phyloP scores from a whole-genome alignment of 2,329 filamentous ascomycete genomes.

The Trichoderma harzianum region DNA sequence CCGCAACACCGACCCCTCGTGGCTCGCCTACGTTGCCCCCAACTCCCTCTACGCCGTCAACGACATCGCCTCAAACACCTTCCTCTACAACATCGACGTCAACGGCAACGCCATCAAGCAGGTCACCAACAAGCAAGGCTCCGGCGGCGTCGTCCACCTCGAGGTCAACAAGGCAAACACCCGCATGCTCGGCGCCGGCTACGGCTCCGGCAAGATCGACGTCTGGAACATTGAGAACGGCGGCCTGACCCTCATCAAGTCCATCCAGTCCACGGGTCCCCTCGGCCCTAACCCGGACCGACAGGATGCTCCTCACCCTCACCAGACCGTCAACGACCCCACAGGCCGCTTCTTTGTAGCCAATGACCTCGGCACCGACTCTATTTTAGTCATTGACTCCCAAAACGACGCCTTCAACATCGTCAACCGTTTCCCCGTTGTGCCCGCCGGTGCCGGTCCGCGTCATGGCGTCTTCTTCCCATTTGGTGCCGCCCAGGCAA shows the following conservation, averaged over 20 bases:
- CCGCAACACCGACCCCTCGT: constrained; percentile 40
- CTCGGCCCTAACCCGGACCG: constrained; percentile 29
- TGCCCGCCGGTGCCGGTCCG: constrained; percentile 43
- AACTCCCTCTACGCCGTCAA: constrained; percentile 45
- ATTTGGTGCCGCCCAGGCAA: constrained; percentile 31
- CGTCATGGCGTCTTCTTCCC: constrained; percentile 50
- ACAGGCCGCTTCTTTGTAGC: constrained; percentile 48
- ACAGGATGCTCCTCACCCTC: constrained; percentile 39
- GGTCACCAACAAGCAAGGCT: constrained; percentile 33
- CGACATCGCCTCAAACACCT: constrained; percentile 42
- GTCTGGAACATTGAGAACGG: constrained; percentile 43
- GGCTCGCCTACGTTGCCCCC: constrained; percentile 42
- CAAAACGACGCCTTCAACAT: constrained; percentile 40
- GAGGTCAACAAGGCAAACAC: constrained; percentile 44
- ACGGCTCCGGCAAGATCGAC: constrained; percentile 41
- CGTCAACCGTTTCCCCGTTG: constrained; percentile 32
- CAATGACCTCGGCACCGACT: constrained; percentile 49
- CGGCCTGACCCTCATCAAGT: constrained; percentile 38
- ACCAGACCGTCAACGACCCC: constrained; percentile 48
- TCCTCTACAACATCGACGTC: constrained; percentile 39
- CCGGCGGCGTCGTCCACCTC: constrained; percentile 45
- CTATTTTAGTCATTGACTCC: constrained; percentile 45
- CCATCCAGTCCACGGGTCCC: constrained; percentile 33
- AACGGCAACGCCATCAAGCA: constrained; percentile 26
- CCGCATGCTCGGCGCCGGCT: constrained; percentile 45